Evolutionary conservation across 2,329 filamentous ascomycete species (phyloP), one percentile per base, ranked within the genome.

Genomic region (Metarhizium rileyi): DNA sequence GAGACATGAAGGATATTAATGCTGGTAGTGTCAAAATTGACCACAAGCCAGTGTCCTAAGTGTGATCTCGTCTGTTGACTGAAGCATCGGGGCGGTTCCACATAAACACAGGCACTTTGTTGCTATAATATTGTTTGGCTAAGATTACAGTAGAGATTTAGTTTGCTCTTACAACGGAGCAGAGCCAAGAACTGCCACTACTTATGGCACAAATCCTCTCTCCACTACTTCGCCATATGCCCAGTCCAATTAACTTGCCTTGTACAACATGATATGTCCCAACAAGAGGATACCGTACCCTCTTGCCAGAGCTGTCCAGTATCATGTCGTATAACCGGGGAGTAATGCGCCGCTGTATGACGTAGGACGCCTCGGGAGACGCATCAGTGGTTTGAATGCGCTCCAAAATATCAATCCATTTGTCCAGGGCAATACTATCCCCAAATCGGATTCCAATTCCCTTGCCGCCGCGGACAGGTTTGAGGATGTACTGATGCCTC

Each of bases 361-460:
- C 64, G 14, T 56, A 60, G 0, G 53, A 45, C 1, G 45, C 26
- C 1, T 53, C 54, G 0, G 55, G 33, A 4, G 51, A 36, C 3
- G 59, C 14, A 5, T 38, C n/a, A 0, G 53, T 35, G 0, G 46
- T 51, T 2, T 30, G n/a, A 9, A 64, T 55, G 14, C 44, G 30
- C 8, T 55, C 40, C 33, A 69, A 28, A 4, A 49, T 49, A 4
- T 54, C 23, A 1, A 50, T n/a, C 69, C 67, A 70, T 27, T 62
- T 58, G 0, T 57, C 52, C 0, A 49, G 44, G 20, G 46, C 50
- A 3, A 69, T 12, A 16, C 70, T 64, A 3, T 68, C 63, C 8
- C 68, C 65, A 47, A 72, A 70, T 0, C 67, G 35, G 33, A 71
- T 71, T 1, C 69, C 69, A 1, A 59, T 61, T 0, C 69, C 69